Conservation (phyloP, 2,329 filamentous ascomycete species). For the Coniochaeta prunicola region DNA sequence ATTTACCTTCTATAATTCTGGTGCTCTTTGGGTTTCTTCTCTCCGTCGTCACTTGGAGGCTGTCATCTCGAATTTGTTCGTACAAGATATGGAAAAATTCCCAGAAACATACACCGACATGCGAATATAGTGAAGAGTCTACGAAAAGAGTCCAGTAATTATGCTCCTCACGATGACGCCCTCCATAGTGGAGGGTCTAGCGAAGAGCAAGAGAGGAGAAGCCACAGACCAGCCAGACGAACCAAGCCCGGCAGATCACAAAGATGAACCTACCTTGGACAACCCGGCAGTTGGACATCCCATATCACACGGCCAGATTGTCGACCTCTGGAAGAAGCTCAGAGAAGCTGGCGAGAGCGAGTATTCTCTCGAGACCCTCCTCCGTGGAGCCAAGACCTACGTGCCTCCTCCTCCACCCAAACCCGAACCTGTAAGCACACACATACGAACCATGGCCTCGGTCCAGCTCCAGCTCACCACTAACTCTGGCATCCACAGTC, state of each 20-base stretch:
- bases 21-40: not conserved
- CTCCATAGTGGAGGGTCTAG: conserved; percentile 56
- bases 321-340: conserved; percentile 52
- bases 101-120: not conserved
- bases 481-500: conserved; percentile 40
- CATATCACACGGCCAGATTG: conserved; percentile 63
- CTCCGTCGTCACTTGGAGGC: not conserved
- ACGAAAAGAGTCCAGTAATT: conserved; percentile 42
- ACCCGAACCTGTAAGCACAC: conserved; percentile 57
- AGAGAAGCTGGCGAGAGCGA: conserved; percentile 22
- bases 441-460: not conserved
- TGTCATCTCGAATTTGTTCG: not conserved
- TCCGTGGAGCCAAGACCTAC: conserved; percentile 68
- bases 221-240: not conserved
- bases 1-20: no score
- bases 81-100: not conserved
- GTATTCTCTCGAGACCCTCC: conserved; percentile 59
- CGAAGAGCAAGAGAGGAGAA: conserved; percentile 8
- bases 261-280: conserved; percentile 39
- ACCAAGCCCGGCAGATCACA: not conserved
- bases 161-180: conserved; percentile 72
- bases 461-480: conserved; percentile 7
- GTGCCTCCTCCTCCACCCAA: conserved; percentile 74
- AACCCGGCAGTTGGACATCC: conserved; percentile 53
- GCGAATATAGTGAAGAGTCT: not conserved